Evolutionary conservation across 495 filamentous ascomycete genomes (phyloP), one percentile per base, ranked within the genome.

Genomic region (Penicillium nucicola): DNA sequence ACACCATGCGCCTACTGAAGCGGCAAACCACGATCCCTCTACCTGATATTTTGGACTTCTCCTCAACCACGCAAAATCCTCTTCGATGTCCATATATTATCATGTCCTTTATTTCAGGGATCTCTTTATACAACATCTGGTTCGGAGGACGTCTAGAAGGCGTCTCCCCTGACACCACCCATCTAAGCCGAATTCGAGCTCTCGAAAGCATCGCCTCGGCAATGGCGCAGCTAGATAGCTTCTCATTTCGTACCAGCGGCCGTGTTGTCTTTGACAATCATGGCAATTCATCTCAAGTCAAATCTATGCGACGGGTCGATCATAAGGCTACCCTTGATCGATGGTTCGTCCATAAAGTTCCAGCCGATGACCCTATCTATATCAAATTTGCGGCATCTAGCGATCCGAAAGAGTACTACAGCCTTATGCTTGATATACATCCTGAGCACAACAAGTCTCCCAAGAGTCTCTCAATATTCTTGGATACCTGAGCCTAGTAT

Each of bases 141-240:
- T 20, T 43, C 36, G 37, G n/a, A n/a, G n/a, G n/a, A n/a, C n/a
- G n/a, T n/a, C n/a, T n/a, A n/a, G n/a, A n/a, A n/a, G n/a, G n/a
- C n/a, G n/a, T n/a, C n/a, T n/a, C n/a, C n/a, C n/a, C n/a, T n/a
- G 14, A 51, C 19, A 44, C 23, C 19, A 35, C 35, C 14, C 41
- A 11, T 25, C 35, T 25, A 45, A 57, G 48, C 25, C 65, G 67
- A 20, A 45, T 36, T 17, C 58, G 57, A 19, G 40, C 56, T 15
- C 46, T 70, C 9, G 39, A 54, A 43, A 52, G 37, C 5, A 45
- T 72, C 20, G 67, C 70, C 1, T 18, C 30, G 10, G 64, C 62
- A 15, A 69, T 74, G 64, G 48, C 50, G 1, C 61, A 69, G 50
- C 58, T 74, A 1, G 35, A 41, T n/a, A 49, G 50, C 10, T 64